Evolutionary conservation across 1,284 basidiomycete species (phyloP), one percentile per base, ranked within the genome.

Genomic region (Porodaedalea pini): DNA sequence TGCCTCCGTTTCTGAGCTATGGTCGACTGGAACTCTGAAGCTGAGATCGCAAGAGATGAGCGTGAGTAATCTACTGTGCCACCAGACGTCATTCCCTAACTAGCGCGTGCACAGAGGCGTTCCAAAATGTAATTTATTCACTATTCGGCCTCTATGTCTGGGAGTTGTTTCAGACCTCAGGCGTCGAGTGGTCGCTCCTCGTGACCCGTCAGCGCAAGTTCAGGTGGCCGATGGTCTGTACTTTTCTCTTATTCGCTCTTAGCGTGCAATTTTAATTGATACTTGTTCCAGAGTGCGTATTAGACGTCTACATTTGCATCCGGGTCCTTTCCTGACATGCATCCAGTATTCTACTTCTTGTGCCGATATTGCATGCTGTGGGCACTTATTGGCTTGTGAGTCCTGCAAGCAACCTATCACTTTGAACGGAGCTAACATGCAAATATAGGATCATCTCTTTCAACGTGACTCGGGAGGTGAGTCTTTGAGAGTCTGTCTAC

Each of bases 291-390:
- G 52, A 59, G 57, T 54, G 29, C 40, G 40, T 55, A 41, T 53
- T 34, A 17, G 15, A 13, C 29, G 50, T 27, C n/a, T 8, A 17
- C 25, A n/a, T 19, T 21, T 45, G 17, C 37, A 5, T 47, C 25
- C 17, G 29, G n/a, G 8, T 17, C n/a, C 10, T 29, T 29, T 15
- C 21, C 59, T 63, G 23, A 66, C 62, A 43, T 43, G 29, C 27
- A 37, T 41, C 29, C 64, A 86, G 85, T 80, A 32, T 81, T 85
- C 59, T 85, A 85, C 67, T 86, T 87, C 67, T 70, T 86, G 29
- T 84, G 81, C 65, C 80, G 86, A 59, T 88, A 88, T 67, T 83
- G 81, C 65, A 81, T 87, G 73, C 63, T 86, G 19, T 72, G 80
- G 59, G 78, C 85, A 2, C 74, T 87, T 61, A 68, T 83, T 62